These are phyloP conservation scores for Colletotrichum gloeosporioides DNA, from an alignment of 2,329 filamentous ascomycete species.

Conservation along the genomic window DNA sequence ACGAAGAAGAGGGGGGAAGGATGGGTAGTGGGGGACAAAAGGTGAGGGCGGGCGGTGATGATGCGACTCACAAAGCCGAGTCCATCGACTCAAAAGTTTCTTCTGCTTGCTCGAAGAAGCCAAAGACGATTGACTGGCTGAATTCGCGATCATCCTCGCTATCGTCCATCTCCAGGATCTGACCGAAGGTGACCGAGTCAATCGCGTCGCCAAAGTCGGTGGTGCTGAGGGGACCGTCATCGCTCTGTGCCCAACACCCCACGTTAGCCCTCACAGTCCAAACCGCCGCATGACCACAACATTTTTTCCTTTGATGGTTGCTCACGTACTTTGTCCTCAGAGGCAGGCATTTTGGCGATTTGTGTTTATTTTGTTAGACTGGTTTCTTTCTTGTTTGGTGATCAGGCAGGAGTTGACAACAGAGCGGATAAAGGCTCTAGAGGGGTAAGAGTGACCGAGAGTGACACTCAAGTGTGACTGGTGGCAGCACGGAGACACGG, in stretches of 20 bases:
- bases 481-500: conserved; percentile 8
- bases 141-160: conserved; percentile 85
- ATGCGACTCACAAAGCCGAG: conserved; percentile 71
- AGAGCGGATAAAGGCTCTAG: neutral
- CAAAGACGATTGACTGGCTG: conserved; percentile 84
- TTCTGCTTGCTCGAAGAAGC: conserved; percentile 92
- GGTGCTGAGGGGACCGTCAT: conserved; percentile 31
- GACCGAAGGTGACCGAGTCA: conserved; percentile 82
- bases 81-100: conserved; percentile 89
- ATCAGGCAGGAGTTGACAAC: neutral
- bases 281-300: conserved; percentile 24
- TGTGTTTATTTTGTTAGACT: neutral
- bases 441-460: conserved; percentile 4
- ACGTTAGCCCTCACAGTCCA: conserved; percentile 14
- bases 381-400: neutral
- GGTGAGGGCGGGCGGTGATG: neutral
- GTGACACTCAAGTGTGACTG: neutral
- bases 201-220: conserved; percentile 71
- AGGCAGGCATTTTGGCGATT: conserved; percentile 20
- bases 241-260: conserved; percentile 21
- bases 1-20: neutral
- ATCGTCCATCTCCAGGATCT: conserved; percentile 99
- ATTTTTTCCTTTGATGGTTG: conserved; percentile 28
- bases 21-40: conserved; percentile 1
- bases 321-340: conserved; percentile 37